These are phyloP conservation scores for Cyberlindnera japonica DNA, from an alignment of 805 yeast genomes.

Conservation along the genomic window DNA sequence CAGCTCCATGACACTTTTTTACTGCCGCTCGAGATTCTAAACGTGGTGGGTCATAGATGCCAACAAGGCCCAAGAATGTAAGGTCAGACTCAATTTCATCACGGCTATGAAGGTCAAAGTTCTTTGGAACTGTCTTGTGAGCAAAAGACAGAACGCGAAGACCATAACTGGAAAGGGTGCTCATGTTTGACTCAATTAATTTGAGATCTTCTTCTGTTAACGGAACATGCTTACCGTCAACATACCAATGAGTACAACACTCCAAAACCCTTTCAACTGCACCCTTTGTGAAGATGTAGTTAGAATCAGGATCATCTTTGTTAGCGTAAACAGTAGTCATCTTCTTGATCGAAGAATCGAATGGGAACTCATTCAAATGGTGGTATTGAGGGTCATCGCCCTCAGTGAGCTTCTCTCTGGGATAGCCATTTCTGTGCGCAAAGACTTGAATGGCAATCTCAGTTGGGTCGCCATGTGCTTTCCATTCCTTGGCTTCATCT, in stretches of 20 bases:
- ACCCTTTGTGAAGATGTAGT: conserved; percentile 57
- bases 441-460: conserved; percentile 86
- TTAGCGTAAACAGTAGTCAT: conserved; percentile 60
- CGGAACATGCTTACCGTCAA: conserved; percentile 29
- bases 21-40: conserved; percentile 64
- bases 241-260: conserved; percentile 52
- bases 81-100: conserved; percentile 48
- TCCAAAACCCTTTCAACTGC: conserved; percentile 69
- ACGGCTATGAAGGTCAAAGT: conserved; percentile 34
- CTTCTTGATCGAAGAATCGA: conserved; percentile 69
- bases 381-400: conserved; percentile 27
- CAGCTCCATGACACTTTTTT: conserved; percentile 64
- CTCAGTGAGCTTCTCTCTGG: conserved; percentile 42
- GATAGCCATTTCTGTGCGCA: conserved; percentile 51
- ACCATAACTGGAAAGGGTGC: conserved; percentile 58
- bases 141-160: conserved; percentile 75
- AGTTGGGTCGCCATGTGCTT: conserved; percentile 85
- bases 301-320: conserved; percentile 26
- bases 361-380: conserved; percentile 66
- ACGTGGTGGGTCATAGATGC: conserved; percentile 80
- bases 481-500: conserved; percentile 52
- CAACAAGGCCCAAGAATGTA: conserved; percentile 63
- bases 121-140: conserved; percentile 33
- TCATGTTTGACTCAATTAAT: conserved; percentile 52
- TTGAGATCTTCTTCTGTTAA: conserved; percentile 40